A percentile compares a stretch with the other conserved stretches of the same genome.
Evolutionary conservation across 129 eudicot genomes (phyloP).

Genomic region (Smallanthus sonchifolius): DNA sequence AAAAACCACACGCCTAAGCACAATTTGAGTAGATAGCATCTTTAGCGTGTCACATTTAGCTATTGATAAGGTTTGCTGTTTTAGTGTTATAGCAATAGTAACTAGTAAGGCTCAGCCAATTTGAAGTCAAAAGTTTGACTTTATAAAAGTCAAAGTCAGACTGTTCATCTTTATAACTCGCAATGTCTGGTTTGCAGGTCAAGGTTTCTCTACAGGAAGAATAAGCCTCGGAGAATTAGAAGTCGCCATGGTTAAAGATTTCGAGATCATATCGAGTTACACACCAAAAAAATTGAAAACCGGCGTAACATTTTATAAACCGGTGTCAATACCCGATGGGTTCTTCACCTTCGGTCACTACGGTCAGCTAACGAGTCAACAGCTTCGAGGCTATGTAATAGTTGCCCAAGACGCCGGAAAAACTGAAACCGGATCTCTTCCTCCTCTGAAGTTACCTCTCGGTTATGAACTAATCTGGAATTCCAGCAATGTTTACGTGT

Average conservation of each 20-base stretch:
- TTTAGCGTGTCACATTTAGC: no score
- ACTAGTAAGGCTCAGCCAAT: background rate
- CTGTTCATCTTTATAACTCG: background rate
- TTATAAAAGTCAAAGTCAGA: slow-evolving; percentile 1
- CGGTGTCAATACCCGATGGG: slow-evolving; percentile 65
- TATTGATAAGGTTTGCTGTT: no score
- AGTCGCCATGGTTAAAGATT: slow-evolving; percentile 49
- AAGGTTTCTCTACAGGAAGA: slow-evolving; percentile 68
- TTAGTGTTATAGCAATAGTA: background rate
- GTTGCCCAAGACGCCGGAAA: slow-evolving; percentile 52
- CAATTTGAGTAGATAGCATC: no score
- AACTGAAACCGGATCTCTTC: slow-evolving; percentile 1
- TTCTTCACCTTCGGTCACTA: slow-evolving; percentile 66
- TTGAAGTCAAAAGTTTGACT: slow-evolving; percentile 4
- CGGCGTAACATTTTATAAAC: slow-evolving; percentile 67
- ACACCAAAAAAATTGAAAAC: slow-evolving; percentile 29
- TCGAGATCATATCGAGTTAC: slow-evolving; percentile 50
- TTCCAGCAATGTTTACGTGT: slow-evolving; percentile 40
- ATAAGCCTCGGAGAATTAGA: slow-evolving; percentile 78
- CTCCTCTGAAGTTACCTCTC: slow-evolving; percentile 55
- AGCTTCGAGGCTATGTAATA: slow-evolving; percentile 63
- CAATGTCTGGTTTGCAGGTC: slow-evolving; percentile 41
- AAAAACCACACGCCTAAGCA: no score
- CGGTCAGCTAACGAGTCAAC: slow-evolving; percentile 53
- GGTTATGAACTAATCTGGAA: slow-evolving; percentile 62